A percentile compares a stretch with the other conserved stretches of the same genome.
Evolutionary conservation across 2,329 filamentous ascomycete genomes (phyloP).

Genomic region (Claviceps quebecensis): DNA sequence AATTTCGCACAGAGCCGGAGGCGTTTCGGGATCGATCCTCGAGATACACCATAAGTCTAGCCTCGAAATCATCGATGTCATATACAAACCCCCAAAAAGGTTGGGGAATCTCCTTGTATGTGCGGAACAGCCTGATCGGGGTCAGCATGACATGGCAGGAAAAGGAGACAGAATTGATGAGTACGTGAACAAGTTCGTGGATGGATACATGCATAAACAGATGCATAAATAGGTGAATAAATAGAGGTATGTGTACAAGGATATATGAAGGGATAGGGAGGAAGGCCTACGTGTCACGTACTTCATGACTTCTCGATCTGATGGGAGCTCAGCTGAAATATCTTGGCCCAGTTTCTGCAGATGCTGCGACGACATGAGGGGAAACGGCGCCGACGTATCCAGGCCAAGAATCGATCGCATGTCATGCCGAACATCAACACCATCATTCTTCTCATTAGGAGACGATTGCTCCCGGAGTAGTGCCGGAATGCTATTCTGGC

Average conservation of each 20-base stretch:
- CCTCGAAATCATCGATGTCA: constrained; percentile 51
- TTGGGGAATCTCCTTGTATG: constrained; percentile 53
- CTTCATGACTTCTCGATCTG: constrained; percentile 54
- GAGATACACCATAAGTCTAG: constrained; percentile 49
- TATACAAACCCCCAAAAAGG: constrained; percentile 56
- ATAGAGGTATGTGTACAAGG: too few species aligned
- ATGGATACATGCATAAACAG: too few species aligned
- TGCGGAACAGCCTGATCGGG: constrained; percentile 40
- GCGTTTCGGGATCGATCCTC: constrained; percentile 48
- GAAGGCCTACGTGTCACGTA: constrained; percentile 21
- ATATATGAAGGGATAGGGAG: not conserved
- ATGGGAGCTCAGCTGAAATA: constrained; percentile 47
- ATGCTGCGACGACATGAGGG: constrained; percentile 50
- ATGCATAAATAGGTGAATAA: too few species aligned
- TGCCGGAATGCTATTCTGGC: constrained; percentile 55
- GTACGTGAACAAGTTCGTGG: too few species aligned
- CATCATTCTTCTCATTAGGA: constrained; percentile 35
- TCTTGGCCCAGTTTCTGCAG: constrained; percentile 46
- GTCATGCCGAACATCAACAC: constrained; percentile 45
- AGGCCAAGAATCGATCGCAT: constrained; percentile 53
- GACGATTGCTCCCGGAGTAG: constrained; percentile 47
- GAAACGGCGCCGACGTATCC: constrained; percentile 52
- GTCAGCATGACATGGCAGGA: not conserved
- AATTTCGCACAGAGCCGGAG: constrained; percentile 28
- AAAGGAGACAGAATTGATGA: too few species aligned